Conservation (phyloP, 2,329 filamentous ascomycete genomes). For the Clarireedia homoeocarpa region DNA sequence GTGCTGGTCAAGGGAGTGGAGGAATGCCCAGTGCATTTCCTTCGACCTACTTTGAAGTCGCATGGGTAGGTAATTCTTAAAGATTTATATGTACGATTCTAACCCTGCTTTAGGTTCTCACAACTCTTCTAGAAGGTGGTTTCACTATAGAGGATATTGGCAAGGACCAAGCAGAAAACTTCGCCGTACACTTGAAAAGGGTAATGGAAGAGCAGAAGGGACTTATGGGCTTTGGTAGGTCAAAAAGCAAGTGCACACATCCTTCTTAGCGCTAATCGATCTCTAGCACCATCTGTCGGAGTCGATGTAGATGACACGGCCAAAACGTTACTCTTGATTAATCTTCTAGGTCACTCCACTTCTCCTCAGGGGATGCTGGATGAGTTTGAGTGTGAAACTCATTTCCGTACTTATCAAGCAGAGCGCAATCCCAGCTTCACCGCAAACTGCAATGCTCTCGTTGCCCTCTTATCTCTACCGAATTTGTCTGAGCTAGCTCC, state of each 20-base stretch:
- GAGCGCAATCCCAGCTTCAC: neutral
- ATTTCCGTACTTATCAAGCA: neutral
- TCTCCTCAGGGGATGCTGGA: neutral
- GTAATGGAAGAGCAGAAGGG: neutral
- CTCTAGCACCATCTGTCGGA: too few relatives aligned
- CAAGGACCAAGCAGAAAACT: neutral
- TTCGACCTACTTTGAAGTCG: neutral
- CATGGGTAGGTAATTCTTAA: neutral
- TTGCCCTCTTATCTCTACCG: neutral
- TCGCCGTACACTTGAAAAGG: too few relatives aligned
- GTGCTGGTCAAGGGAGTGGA: neutral
- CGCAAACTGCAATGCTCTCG: neutral
- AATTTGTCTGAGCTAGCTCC: neutral
- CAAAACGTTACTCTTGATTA: neutral
- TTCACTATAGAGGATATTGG: neutral
- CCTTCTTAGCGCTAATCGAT: neutral
- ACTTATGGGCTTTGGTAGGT: neutral
- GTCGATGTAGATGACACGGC: neutral
- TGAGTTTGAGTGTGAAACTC: neutral
- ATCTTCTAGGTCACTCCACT: neutral
- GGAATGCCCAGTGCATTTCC: neutral
- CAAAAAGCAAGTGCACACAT: neutral
- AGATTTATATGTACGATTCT: too few relatives aligned
- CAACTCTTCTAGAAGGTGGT: too few relatives aligned
- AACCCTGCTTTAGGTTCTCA: too few relatives aligned